These are phyloP conservation scores for Coccomyxa sp. DNA, from an alignment of 139 green algal genomes.

Conservation along the genomic window DNA sequence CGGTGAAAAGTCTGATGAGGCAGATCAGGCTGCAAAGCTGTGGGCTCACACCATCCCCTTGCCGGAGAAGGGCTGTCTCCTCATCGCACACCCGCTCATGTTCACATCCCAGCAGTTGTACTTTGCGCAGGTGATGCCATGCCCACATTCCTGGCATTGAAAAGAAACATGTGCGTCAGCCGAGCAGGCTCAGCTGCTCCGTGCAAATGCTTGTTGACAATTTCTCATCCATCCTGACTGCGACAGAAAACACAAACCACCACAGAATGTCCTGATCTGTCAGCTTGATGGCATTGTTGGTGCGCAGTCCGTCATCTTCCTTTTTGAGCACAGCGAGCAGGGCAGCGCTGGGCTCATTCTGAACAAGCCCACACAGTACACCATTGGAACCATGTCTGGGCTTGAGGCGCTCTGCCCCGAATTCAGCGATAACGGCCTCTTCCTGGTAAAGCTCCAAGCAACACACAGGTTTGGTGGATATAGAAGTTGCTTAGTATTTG, in stretches of 20 bases:
- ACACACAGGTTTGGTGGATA: too few species aligned
- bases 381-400: conserved; percentile 27
- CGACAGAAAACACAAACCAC: too few species aligned
- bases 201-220: too few species aligned
- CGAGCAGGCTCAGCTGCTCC: too few species aligned
- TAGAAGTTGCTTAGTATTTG: too few species aligned
- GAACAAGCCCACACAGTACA: conserved; percentile 66
- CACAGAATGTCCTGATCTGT: too few species aligned
- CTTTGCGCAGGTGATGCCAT: conserved; percentile 53
- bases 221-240: too few species aligned
- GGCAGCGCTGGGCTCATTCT: conserved; percentile 75
- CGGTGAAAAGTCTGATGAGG: too few species aligned
- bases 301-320: conserved; percentile 64
- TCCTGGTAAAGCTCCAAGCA: conserved; percentile 25
- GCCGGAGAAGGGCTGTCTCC: conserved; percentile 74
- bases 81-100: conserved; percentile 70
- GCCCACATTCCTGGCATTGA: conserved; percentile 35
- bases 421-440: conserved; percentile 55
- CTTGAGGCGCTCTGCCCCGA: conserved; percentile 32
- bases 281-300: too few species aligned
- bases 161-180: too few species aligned
- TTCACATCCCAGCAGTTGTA: conserved; percentile 68
- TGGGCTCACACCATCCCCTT: conserved; percentile 74
- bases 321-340: conserved; percentile 59
- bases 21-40: neutral